Evolutionary conservation across 2,329 filamentous ascomycete species (phyloP).

Genomic region (Stachybotrys chlorohalonatus): DNA sequence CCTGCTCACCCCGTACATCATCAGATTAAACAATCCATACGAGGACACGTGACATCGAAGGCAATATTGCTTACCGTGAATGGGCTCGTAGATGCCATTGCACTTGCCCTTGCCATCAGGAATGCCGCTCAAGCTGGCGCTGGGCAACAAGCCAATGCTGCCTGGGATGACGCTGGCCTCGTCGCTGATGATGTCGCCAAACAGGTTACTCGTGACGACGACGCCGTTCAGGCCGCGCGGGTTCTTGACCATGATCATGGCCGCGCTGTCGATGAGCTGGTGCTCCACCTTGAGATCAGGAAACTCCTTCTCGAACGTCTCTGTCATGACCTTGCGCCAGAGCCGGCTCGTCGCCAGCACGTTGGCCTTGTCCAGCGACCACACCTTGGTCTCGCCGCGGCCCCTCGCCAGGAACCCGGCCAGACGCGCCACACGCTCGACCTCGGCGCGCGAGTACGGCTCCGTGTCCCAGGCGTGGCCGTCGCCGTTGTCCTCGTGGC

Average conservation of each 20-base stretch:
- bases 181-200: slow-evolving; percentile 38
- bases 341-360: slow-evolving; percentile 40
- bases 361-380: slow-evolving; percentile 43
- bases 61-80: slow-evolving; percentile 48
- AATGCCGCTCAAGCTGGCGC: slow-evolving; percentile 33
- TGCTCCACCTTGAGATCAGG: slow-evolving; percentile 31
- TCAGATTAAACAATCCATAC: not conserved
- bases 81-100: slow-evolving; percentile 75
- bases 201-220: slow-evolving; percentile 38
- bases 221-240: slow-evolving; percentile 38
- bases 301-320: slow-evolving; percentile 31
- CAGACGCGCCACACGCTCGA: slow-evolving; percentile 79
- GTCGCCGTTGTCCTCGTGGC: slow-evolving; percentile 60
- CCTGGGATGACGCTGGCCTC: slow-evolving; percentile 35
- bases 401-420: slow-evolving; percentile 37
- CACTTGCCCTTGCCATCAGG: slow-evolving; percentile 49
- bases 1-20: slow-evolving; percentile 33
- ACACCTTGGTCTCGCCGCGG: slow-evolving; percentile 39
- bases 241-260: slow-evolving; percentile 13
- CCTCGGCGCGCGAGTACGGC: slow-evolving; percentile 74
- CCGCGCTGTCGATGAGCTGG: slow-evolving; percentile 37
- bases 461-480: slow-evolving; percentile 76
- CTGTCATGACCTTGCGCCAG: slow-evolving; percentile 33
- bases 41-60: not conserved
- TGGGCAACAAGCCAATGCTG: slow-evolving; percentile 34